These are phyloP conservation scores for Fraxinus anomala DNA, from an alignment of 257 asterid genomes.

Conservation along the genomic window DNA sequence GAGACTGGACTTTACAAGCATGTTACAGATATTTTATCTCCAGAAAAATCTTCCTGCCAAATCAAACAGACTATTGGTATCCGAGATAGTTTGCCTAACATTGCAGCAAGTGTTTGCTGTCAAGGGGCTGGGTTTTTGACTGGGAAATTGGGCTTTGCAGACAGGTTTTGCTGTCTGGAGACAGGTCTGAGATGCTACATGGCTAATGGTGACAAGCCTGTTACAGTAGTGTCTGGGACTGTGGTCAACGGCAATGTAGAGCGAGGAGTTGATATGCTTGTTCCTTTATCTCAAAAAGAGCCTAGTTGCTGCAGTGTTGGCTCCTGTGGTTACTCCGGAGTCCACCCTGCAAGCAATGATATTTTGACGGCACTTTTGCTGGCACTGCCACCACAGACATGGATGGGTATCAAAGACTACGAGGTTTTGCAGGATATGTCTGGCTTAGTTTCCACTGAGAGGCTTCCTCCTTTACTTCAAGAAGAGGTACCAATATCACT, in stretches of 20 bases:
- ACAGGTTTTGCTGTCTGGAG: slow-evolving; percentile 38
- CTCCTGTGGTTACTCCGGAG: slow-evolving; percentile 29
- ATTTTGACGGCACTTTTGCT: slow-evolving; percentile 66
- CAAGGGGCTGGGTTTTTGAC: slow-evolving; percentile 49
- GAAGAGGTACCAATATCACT: slow-evolving; percentile 56
- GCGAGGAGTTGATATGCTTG: slow-evolving; percentile 44
- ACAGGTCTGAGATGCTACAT: slow-evolving; percentile 45
- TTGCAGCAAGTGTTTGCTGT: slow-evolving; percentile 47
- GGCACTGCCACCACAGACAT: slow-evolving; percentile 71
- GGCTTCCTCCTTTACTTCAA: slow-evolving; percentile 59
- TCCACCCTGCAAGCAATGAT: slow-evolving; percentile 52
- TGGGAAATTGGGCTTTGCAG: slow-evolving; percentile 32
- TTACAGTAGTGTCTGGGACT: slow-evolving; percentile 43
- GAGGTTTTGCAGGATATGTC: slow-evolving; percentile 47
- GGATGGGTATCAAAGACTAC: slow-evolving; percentile 57
- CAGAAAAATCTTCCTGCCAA: slow-evolving; percentile 30
- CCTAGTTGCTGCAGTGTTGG: slow-evolving; percentile 30
- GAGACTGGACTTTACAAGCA: slow-evolving; percentile 61
- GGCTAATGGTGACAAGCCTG: slow-evolving; percentile 36
- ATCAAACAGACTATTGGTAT: slow-evolving; percentile 20
- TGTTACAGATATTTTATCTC: slow-evolving; percentile 35
- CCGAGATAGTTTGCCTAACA: slow-evolving; percentile 31
- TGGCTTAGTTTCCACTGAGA: slow-evolving; percentile 48
- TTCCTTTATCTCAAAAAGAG: slow-evolving; percentile 44
- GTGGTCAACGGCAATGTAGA: slow-evolving; percentile 36